phyloP scores from a whole-genome alignment of 2,329 filamentous ascomycete species.

The Fusarium sp. region DNA sequence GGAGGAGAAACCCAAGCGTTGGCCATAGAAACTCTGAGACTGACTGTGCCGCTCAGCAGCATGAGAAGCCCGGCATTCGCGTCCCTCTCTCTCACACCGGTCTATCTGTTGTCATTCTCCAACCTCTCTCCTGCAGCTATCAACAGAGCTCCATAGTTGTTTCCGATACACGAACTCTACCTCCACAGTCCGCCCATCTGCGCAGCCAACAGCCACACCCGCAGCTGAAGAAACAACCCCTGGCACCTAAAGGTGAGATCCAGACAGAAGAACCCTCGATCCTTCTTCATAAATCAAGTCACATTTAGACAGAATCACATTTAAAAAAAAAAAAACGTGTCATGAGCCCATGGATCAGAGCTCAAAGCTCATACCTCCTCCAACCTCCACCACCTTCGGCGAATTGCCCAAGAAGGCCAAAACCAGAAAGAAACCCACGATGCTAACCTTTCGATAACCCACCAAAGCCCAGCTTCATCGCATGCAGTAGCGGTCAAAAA shows the following conservation, averaged over 20 bases:
- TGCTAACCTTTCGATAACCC: conserved; percentile 26
- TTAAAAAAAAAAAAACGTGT: background rate
- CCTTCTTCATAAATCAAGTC: background rate
- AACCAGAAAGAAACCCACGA: conserved; percentile 3
- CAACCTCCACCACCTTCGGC: conserved; percentile 4
- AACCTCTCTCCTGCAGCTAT: background rate
- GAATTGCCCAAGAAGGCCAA: conserved; percentile 13
- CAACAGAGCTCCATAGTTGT: conserved; percentile 14
- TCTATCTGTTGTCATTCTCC: background rate
- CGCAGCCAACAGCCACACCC: conserved; percentile 32
- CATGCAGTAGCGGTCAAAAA: conserved; percentile 4
- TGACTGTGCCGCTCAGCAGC: background rate
- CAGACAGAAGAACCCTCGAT: background rate
- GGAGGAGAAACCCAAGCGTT: background rate
- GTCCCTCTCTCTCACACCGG: background rate
- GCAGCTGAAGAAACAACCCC: background rate
- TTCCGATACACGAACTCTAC: conserved; percentile 18
- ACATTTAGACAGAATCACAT: background rate
- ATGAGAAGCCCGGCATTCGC: conserved; percentile 8
- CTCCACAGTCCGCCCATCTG: conserved; percentile 17
- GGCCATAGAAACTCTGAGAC: background rate
- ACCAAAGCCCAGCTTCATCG: conserved; percentile 20
- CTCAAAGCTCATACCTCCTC: background rate
- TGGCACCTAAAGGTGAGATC: background rate
- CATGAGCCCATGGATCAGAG: background rate